Conservation (phyloP, 2,329 filamentous ascomycete genomes). For the Akanthomyces uredinophilus region DNA sequence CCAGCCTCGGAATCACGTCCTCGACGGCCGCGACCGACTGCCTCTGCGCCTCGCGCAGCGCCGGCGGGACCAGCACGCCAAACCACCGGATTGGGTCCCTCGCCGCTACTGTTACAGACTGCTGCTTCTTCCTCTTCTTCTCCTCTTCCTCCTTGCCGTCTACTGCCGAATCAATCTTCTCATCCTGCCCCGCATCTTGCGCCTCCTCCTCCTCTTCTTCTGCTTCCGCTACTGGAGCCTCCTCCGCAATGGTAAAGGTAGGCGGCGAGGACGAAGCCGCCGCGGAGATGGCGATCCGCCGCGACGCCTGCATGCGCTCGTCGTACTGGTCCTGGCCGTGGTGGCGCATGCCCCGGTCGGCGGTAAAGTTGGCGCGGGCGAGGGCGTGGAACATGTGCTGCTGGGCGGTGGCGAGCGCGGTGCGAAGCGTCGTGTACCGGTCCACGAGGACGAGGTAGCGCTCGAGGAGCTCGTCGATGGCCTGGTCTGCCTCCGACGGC, state of each 20-base stretch:
- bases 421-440: constrained; percentile 57
- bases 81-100: constrained; percentile 56
- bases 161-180: background rate
- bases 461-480: constrained; percentile 59
- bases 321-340: constrained; percentile 71
- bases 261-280: constrained; percentile 8
- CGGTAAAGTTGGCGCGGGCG: constrained; percentile 71
- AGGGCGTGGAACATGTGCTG: constrained; percentile 53
- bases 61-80: constrained; percentile 47
- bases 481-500: constrained; percentile 17
- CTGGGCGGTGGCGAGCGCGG: constrained; percentile 49
- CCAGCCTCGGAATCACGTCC: constrained; percentile 51
- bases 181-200: constrained; percentile 16
- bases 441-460: constrained; percentile 62
- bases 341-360: constrained; percentile 58
- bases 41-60: constrained; percentile 54
- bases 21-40: constrained; percentile 54
- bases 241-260: constrained; percentile 18
- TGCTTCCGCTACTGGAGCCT: background rate
- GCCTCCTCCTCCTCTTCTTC: background rate
- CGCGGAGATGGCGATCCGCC: constrained; percentile 31
- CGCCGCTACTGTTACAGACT: no score
- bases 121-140: constrained; percentile 11
- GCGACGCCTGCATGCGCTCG: constrained; percentile 61
- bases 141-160: background rate